Percentiles rank a stretch among this genome's conserved stretches.
These are phyloP conservation scores for Nicotiana otophora DNA, from an alignment of 257 asterid species.

Conservation along the genomic window DNA sequence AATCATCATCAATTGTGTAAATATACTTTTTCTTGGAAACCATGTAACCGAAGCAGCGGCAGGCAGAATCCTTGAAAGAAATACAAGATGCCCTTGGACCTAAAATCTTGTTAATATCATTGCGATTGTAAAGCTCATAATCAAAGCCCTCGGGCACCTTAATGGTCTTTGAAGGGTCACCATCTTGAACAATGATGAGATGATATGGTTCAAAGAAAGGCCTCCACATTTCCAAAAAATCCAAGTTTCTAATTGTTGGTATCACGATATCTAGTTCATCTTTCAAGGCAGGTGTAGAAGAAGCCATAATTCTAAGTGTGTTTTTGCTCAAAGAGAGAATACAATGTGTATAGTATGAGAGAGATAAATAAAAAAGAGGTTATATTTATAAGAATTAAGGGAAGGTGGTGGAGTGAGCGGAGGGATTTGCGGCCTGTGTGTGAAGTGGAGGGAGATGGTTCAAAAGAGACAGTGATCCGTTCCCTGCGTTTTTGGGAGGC, in stretches of 20 bases:
- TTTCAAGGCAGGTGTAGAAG: conserved; percentile 10
- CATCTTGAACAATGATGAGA: conserved; percentile 20
- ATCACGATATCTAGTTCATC: conserved; percentile 16
- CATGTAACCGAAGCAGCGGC: conserved; percentile 17
- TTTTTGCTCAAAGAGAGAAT: background rate
- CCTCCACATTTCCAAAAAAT: conserved; percentile 20
- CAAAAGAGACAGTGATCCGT: background rate
- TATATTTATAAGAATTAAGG: background rate
- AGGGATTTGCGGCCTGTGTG: background rate
- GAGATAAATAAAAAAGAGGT: background rate
- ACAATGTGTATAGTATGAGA: background rate
- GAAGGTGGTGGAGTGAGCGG: background rate
- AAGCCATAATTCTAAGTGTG: background rate
- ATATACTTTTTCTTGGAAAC: conserved; percentile 17
- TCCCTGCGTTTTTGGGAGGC: background rate
- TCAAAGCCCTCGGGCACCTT: conserved; percentile 18
- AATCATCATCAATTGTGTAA: conserved; percentile 13
- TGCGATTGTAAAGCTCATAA: conserved; percentile 16
- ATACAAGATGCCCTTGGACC: conserved; percentile 14
- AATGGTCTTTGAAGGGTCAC: conserved; percentile 16
- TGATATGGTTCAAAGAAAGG: conserved; percentile 13
- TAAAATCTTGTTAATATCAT: conserved; percentile 12
- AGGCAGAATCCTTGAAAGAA: conserved; percentile 15
- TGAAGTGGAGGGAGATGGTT: background rate
- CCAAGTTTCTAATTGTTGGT: conserved; percentile 17